phyloP scores from a whole-genome alignment of 495 filamentous ascomycete genomes.

The Usnea hakonensis region DNA sequence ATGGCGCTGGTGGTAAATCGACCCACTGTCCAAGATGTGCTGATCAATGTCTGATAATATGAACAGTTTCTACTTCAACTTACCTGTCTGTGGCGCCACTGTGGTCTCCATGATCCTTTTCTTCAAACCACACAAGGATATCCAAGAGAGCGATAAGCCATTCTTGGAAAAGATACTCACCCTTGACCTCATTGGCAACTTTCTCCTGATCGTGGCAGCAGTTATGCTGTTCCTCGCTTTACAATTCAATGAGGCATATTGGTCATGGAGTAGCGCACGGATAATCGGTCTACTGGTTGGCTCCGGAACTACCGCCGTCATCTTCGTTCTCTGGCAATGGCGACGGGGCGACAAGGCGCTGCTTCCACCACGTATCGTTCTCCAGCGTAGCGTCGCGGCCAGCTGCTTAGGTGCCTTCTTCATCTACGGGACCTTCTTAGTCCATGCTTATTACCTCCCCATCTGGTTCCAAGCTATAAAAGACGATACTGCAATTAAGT shows the following conservation, averaged over 20 bases:
- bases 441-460: constrained; percentile 54
- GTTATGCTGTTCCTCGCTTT: constrained; percentile 54
- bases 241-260: constrained; percentile 53
- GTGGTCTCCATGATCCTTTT: constrained; percentile 44
- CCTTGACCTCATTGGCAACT: constrained; percentile 47
- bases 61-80: constrained; percentile 44
- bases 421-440: constrained; percentile 27
- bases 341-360: constrained; percentile 35
- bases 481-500: constrained; percentile 27
- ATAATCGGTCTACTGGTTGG: constrained; percentile 43
- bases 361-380: constrained; percentile 31
- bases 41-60: not conserved
- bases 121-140: constrained; percentile 33
- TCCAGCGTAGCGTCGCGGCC: constrained; percentile 33
- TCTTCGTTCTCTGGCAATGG: constrained; percentile 28
- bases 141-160: constrained; percentile 27
- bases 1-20: constrained; percentile 61
- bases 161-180: constrained; percentile 34
- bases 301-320: constrained; percentile 25
- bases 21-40: not conserved
- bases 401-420: constrained; percentile 23
- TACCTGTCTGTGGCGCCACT: constrained; percentile 47
- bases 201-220: constrained; percentile 46
- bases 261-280: constrained; percentile 41
- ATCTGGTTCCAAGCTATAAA: constrained; percentile 69